Evolutionary conservation across 2,329 filamentous ascomycete genomes (phyloP).

Genomic region (Fusarium sp.): DNA sequence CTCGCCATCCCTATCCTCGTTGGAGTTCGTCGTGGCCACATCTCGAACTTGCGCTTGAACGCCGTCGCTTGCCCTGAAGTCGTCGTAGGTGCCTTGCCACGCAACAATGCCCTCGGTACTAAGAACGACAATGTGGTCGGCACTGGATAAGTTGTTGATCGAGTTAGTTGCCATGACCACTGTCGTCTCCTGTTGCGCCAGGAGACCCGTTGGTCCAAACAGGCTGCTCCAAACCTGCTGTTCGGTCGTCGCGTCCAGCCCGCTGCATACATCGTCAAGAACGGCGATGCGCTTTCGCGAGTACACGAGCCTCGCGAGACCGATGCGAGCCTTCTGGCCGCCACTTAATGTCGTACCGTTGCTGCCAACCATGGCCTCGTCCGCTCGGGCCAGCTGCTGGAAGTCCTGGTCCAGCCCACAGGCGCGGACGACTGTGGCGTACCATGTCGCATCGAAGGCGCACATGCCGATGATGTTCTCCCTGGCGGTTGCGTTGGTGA

Average conservation of each 20-base stretch:
- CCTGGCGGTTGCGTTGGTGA: slow-evolving; percentile 57
- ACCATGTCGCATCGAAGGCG: slow-evolving; percentile 51
- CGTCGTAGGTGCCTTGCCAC: slow-evolving; percentile 15
- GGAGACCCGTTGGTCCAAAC: slow-evolving; percentile 17
- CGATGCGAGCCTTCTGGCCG: slow-evolving; percentile 16
- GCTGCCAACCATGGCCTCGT: slow-evolving; percentile 14
- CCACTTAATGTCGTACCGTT: slow-evolving; percentile 16
- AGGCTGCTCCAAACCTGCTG: slow-evolving; percentile 7
- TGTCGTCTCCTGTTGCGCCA: slow-evolving; percentile 11
- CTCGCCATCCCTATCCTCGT: slow-evolving; percentile 8
- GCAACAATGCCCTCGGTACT: slow-evolving; percentile 13
- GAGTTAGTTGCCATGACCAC: slow-evolving; percentile 19
- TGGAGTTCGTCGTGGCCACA: slow-evolving; percentile 13
- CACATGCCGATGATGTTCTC: slow-evolving; percentile 57
- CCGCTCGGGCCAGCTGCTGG: slow-evolving; percentile 3
- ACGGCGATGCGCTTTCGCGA: slow-evolving; percentile 7
- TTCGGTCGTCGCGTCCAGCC: slow-evolving; percentile 17
- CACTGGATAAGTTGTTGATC: slow-evolving; percentile 17
- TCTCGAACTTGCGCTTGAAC: slow-evolving; percentile 14
- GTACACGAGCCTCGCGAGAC: slow-evolving; percentile 17
- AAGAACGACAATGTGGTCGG: slow-evolving; percentile 15
- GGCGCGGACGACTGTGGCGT: slow-evolving; percentile 45
- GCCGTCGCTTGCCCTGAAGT: slow-evolving; percentile 12
- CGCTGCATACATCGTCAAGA: slow-evolving; percentile 20
- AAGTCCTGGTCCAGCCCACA: slow-evolving; percentile 15